A percentile compares a stretch with the other conserved stretches of the same genome.
Evolutionary conservation across 1,139 yeast species (phyloP).

Genomic region (Yamadazyma kanchanaburiensis): DNA sequence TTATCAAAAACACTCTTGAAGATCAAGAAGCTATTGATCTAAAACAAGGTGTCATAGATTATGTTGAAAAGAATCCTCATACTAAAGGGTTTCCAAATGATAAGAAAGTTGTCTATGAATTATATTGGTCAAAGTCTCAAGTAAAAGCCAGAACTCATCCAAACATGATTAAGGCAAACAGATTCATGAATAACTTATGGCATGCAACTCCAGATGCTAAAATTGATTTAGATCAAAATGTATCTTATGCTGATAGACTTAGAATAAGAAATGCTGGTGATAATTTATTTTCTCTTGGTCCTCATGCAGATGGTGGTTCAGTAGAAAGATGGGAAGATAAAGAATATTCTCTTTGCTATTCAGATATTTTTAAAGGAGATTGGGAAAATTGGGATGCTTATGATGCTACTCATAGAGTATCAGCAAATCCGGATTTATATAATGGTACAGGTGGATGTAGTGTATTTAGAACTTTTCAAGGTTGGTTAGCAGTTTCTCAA

Average conservation of each 20-base stretch:
- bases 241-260: conserved; percentile 35
- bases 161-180: conserved; percentile 27
- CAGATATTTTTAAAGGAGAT: conserved; percentile 36
- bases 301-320: conserved; percentile 46
- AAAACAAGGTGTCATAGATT: conserved; percentile 16
- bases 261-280: conserved; percentile 44
- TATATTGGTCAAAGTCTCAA: conserved; percentile 44
- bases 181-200: conserved; percentile 24
- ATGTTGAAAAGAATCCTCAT: conserved; percentile 22
- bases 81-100: conserved; percentile 28
- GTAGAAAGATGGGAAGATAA: conserved; percentile 35
- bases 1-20: conserved; percentile 18
- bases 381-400: conserved; percentile 49
- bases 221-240: conserved; percentile 24
- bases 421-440: conserved; percentile 34
- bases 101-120: conserved; percentile 24
- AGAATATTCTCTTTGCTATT: conserved; percentile 34
- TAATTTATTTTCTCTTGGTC: conserved; percentile 25
- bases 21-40: conserved; percentile 15
- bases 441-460: conserved; percentile 24
- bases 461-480: conserved; percentile 46
- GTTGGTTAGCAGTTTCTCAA: conserved; percentile 41
- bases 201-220: conserved; percentile 20
- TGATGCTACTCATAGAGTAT: conserved; percentile 31
- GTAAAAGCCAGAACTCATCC: conserved; percentile 40